A percentile compares a stretch with the other conserved stretches of the same genome.
These are phyloP conservation scores for Pisolithus sp. DNA, from an alignment of 768 basidiomycete genomes.

Conservation along the genomic window DNA sequence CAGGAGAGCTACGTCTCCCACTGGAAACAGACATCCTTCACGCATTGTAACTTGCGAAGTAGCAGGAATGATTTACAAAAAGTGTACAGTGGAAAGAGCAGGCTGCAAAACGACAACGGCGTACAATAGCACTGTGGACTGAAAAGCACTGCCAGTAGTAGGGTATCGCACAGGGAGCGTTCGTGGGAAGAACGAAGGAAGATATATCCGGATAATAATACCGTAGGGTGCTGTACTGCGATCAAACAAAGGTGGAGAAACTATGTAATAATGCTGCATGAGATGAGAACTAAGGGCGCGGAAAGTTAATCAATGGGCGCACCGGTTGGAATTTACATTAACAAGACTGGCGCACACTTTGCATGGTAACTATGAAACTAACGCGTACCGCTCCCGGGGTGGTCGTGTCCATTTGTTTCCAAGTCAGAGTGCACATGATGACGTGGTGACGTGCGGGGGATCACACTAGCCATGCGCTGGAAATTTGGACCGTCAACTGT, in stretches of 20 bases:
- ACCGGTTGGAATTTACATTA: background rate
- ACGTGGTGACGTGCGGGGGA: conserved; percentile 16
- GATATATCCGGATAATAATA: background rate
- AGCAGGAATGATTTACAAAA: background rate
- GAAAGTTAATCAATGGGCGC: background rate
- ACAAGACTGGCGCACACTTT: background rate
- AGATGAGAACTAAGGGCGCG: background rate
- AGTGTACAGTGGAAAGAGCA: conserved; percentile 1
- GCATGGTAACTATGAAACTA: background rate
- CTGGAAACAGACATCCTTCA: background rate
- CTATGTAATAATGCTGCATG: background rate
- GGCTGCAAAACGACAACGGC: background rate
- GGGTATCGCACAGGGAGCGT: background rate
- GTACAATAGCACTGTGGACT: background rate
- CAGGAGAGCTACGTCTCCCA: background rate
- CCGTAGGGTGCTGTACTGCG: conserved; percentile 17
- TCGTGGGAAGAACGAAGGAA: conserved; percentile 2
- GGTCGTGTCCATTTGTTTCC: conserved; percentile 14
- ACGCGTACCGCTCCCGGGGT: background rate
- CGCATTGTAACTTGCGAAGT: background rate
- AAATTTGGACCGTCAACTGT: conserved; percentile 31
- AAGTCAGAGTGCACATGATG: conserved; percentile 13
- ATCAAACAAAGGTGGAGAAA: conserved; percentile 1
- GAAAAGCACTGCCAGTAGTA: too few relatives aligned
- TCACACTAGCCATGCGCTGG: conserved; percentile 35